phyloP scores from a whole-genome alignment of 2,329 filamentous ascomycete genomes.

The Sclerotinia subarctica region DNA sequence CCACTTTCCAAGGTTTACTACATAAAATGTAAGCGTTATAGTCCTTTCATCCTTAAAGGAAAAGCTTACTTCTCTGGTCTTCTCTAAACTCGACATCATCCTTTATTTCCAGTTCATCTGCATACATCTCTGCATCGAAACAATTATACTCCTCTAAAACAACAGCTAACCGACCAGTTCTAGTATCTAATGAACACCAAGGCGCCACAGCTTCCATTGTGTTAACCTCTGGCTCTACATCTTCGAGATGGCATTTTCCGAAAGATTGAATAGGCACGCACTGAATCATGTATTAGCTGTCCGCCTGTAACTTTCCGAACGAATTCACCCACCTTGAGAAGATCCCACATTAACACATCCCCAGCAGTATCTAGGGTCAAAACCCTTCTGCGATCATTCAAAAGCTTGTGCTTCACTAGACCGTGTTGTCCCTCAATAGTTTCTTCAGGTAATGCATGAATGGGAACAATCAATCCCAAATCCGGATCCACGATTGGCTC shows the following conservation, averaged over 20 bases:
- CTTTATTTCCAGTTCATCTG: constrained; percentile 76
- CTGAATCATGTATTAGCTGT: constrained; percentile 44
- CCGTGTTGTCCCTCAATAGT: constrained; percentile 95
- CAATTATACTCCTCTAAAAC: constrained; percentile 92
- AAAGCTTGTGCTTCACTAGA: constrained; percentile 84
- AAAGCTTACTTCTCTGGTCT: constrained; percentile 78
- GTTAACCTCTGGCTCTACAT: constrained; percentile 83
- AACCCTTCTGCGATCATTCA: constrained; percentile 87
- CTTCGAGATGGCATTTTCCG: constrained; percentile 89
- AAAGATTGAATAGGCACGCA: constrained; percentile 88
- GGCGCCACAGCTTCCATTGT: constrained; percentile 86
- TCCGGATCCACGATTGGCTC: constrained; percentile 53
- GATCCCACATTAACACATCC: constrained; percentile 92
- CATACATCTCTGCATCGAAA: constrained; percentile 97
- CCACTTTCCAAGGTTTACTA: constrained; percentile 97
- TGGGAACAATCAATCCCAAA: constrained; percentile 54
- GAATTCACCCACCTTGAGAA: constrained; percentile 63
- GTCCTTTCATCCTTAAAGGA: constrained; percentile 15
- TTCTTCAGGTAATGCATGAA: constrained; percentile 68
- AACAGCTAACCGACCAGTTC: constrained; percentile 87
- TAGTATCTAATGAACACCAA: constrained; percentile 93
- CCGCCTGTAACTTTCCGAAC: constrained; percentile 26
- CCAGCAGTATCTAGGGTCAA: constrained; percentile 92
- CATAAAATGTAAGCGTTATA: constrained; percentile 27
- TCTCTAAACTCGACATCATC: constrained; percentile 80